Evolutionary conservation across 2,329 filamentous ascomycete genomes (phyloP), one percentile per base, ranked within the genome.

Genomic region (Ascochyta viciae-villosae): DNA sequence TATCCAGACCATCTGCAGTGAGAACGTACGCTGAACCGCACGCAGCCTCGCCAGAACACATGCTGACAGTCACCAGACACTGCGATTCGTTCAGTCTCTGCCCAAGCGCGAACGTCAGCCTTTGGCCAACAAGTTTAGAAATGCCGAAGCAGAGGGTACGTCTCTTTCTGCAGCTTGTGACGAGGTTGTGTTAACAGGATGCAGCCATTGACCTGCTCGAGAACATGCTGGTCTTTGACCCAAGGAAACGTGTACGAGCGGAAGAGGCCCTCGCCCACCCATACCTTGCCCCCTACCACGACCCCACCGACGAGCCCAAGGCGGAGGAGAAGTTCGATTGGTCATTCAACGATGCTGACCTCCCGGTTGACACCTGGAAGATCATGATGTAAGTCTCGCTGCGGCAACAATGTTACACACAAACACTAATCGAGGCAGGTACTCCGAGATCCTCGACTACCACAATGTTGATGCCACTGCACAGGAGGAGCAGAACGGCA

Each of bases 301-400:
- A 99, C 74, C 93, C 95, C 8, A 95, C 91, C 40, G 95, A 99
- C 72, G 95, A 99, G 82, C 95, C 95, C 1, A 88, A 92, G 15
- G 91, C 95, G 22, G 91, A 96, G 59, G 93, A 97, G 82, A 97
- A 96, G 81, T 99, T 99, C 71, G 95, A 99, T 76, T 99, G 95
- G 95, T 97, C 93, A 50, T 99, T 99, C 81, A 98, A 98, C 77
- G 95, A 99, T 70, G 95, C 94, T 43, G 95, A 99, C 74, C 82
- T 99, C 54, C 94, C 95, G 0, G 93, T 98, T 46, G 95, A 99
- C 74, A 96, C 93, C n/a, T 99, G 95, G 95, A 99, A 99, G 82
- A 97, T 99, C 75, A 99, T 98, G 95, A 99, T 99, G 95, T 96
- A 83, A 74, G 74, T 45, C 23, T n/a, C n/a, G 22, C 8, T 12